Percentiles rank a stretch among this genome's conserved stretches.
Evolutionary conservation across 2,329 filamentous ascomycete genomes (phyloP).

Genomic region (Chaetomiaceae sp.): DNA sequence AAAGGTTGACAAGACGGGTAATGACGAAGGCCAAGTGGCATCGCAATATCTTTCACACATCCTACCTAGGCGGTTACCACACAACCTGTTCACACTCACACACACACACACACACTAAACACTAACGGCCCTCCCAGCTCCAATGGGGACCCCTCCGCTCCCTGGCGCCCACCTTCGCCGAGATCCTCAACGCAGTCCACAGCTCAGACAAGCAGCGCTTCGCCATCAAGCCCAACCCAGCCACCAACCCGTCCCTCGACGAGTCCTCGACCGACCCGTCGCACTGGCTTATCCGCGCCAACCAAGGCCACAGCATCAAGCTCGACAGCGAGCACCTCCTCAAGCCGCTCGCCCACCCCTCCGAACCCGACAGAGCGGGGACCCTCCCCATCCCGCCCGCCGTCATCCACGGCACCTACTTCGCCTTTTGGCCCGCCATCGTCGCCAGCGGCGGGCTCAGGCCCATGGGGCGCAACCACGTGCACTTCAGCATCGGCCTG

Average conservation of each 20-base stretch:
- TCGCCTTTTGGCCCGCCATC: conserved; percentile 72
- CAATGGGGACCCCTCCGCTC: conserved; percentile 57
- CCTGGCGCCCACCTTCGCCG: conserved; percentile 68
- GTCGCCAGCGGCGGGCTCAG: conserved; percentile 70
- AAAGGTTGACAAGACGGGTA: too few relatives aligned
- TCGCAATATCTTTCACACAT: too few relatives aligned
- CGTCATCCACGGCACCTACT: conserved; percentile 87
- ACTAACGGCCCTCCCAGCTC: conserved; percentile 36
- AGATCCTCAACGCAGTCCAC: conserved; percentile 65
- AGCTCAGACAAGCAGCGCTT: conserved; percentile 90
- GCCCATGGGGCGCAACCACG: conserved; percentile 78
- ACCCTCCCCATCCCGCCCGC: conserved; percentile 48
- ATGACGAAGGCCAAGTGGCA: too few relatives aligned
- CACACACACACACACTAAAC: not conserved
- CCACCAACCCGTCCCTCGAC: conserved; percentile 44
- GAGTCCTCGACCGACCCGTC: conserved; percentile 45
- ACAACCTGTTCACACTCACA: not conserved
- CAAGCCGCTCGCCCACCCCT: conserved; percentile 58
- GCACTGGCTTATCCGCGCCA: conserved; percentile 85
- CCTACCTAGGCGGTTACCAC: not conserved
- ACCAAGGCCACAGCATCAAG: conserved; percentile 87
- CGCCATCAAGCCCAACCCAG: conserved; percentile 59
- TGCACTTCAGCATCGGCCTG: conserved; percentile 80
- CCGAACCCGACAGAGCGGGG: conserved; percentile 16
- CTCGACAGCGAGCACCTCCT: conserved; percentile 68